Conservation (phyloP, 148 eudicot genomes). For the Camellia sinensis region DNA sequence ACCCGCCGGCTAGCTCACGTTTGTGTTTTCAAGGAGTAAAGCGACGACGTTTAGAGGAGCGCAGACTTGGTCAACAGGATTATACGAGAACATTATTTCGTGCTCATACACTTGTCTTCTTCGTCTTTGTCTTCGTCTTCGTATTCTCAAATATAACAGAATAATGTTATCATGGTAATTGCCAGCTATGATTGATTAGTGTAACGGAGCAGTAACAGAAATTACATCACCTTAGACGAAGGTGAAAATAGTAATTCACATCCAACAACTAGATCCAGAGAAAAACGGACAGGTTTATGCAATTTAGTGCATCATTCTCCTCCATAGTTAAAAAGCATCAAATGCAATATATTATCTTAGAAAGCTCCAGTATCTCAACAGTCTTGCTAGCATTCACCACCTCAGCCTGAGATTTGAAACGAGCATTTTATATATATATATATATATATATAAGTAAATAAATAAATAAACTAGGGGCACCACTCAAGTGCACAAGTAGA, state of each 20-base stretch:
- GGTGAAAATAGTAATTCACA: slow-evolving; percentile 70
- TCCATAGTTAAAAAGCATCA: slow-evolving; percentile 86
- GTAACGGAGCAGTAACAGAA: not conserved
- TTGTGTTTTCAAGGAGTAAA: too few relatives aligned
- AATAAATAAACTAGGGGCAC: too few relatives aligned
- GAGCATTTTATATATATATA: too few relatives aligned
- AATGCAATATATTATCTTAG: slow-evolving; percentile 72
- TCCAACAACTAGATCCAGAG: slow-evolving; percentile 62
- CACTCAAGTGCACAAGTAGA: too few relatives aligned
- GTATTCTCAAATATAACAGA: too few relatives aligned
- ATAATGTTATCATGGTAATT: not conserved
- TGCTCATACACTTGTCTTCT: too few relatives aligned
- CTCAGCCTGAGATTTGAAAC: slow-evolving; percentile 63
- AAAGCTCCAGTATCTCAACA: slow-evolving; percentile 58
- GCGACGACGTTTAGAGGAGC: too few relatives aligned
- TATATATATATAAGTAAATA: too few relatives aligned
- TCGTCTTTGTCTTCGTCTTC: too few relatives aligned
- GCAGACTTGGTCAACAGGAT: too few relatives aligned
- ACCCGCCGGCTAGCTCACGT: too few relatives aligned
- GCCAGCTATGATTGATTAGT: not conserved
- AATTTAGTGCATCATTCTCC: slow-evolving; percentile 78
- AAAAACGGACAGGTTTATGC: slow-evolving; percentile 71
- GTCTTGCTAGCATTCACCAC: slow-evolving; percentile 79
- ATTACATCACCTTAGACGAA: slow-evolving; percentile 48
- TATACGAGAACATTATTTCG: too few relatives aligned